Percentiles rank a stretch among this genome's conserved stretches.
Evolutionary conservation across 306 rosid genomes (phyloP).

Genomic region (Dicorynia guianensis): DNA sequence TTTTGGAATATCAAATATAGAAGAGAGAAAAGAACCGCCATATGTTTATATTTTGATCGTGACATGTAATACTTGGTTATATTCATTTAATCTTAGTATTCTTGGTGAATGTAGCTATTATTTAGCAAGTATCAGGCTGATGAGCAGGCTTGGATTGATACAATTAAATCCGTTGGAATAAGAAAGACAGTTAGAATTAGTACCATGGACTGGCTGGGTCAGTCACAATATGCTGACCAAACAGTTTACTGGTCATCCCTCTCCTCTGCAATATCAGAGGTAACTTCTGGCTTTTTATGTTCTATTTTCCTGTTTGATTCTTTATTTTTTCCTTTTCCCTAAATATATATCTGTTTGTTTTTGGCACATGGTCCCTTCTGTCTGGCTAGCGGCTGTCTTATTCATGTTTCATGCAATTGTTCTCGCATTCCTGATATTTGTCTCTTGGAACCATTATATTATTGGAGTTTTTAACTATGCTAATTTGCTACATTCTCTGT

Average conservation of each 20-base stretch:
- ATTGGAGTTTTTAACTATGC: too few species aligned
- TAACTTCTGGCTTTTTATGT: conserved; percentile 37
- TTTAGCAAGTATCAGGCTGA: conserved; percentile 84
- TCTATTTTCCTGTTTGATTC: not conserved
- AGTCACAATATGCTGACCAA: conserved; percentile 67
- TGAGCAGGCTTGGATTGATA: conserved; percentile 91
- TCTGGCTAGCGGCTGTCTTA: not conserved
- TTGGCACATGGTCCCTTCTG: too few species aligned
- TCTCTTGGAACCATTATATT: not conserved
- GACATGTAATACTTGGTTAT: not conserved
- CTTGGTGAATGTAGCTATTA: conserved; percentile 66
- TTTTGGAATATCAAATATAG: not conserved
- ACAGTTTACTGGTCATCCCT: conserved; percentile 87
- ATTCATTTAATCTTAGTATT: conserved; percentile 36
- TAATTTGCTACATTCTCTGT: too few species aligned
- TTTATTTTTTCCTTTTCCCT: not conserved
- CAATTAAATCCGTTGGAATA: conserved; percentile 74
- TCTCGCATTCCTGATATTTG: not conserved
- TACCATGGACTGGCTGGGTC: conserved; percentile 99
- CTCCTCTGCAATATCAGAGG: conserved; percentile 93
- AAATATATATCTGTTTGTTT: not conserved
- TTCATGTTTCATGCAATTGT: not conserved
- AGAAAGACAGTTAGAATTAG: conserved; percentile 69
- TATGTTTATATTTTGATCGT: not conserved
- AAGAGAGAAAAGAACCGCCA: not conserved